Percentiles rank a stretch among this genome's conserved stretches.
phyloP scores from a whole-genome alignment of 768 basidiomycete genomes.

The Tubosaeta sp. region DNA sequence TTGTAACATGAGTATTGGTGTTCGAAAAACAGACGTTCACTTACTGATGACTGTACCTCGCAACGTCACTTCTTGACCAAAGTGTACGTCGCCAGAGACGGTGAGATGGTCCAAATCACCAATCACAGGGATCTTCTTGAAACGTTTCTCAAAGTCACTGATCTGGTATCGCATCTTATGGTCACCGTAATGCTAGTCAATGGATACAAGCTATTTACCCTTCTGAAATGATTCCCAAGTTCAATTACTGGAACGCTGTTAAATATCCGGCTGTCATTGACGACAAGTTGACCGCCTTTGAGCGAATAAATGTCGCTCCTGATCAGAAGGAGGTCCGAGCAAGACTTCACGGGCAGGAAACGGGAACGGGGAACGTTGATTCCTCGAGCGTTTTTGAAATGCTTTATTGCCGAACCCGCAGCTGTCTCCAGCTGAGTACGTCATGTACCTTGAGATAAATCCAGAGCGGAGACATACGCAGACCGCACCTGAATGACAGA shows the following conservation, averaged over 20 bases:
- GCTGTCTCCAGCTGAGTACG: constrained; percentile 60
- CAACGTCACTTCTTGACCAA: constrained; percentile 81
- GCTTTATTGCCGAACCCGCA: constrained; percentile 72
- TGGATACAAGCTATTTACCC: constrained; percentile 41
- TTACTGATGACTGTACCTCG: constrained; percentile 83
- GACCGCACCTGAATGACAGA: constrained; percentile 58
- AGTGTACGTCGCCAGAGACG: constrained; percentile 86
- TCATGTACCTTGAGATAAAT: constrained; percentile 1
- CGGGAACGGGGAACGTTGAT: constrained; percentile 71
- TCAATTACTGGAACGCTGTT: constrained; percentile 93
- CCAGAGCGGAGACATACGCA: background rate
- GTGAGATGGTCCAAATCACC: constrained; percentile 93
- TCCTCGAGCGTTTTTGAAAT: constrained; percentile 61
- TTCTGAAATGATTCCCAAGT: constrained; percentile 96
- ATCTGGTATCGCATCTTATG: constrained; percentile 40
- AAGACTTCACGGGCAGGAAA: constrained; percentile 64
- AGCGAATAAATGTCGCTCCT: constrained; percentile 92
- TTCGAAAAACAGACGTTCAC: constrained; percentile 10
- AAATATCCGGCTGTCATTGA: constrained; percentile 82
- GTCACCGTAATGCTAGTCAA: background rate
- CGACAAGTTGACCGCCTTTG: constrained; percentile 80
- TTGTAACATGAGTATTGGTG: background rate
- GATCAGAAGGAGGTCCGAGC: constrained; percentile 76
- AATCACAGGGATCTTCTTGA: constrained; percentile 91
- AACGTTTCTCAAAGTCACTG: constrained; percentile 87